Evolutionary conservation across 2,329 filamentous ascomycete species (phyloP).

Genomic region (Xylariaceae sp.): DNA sequence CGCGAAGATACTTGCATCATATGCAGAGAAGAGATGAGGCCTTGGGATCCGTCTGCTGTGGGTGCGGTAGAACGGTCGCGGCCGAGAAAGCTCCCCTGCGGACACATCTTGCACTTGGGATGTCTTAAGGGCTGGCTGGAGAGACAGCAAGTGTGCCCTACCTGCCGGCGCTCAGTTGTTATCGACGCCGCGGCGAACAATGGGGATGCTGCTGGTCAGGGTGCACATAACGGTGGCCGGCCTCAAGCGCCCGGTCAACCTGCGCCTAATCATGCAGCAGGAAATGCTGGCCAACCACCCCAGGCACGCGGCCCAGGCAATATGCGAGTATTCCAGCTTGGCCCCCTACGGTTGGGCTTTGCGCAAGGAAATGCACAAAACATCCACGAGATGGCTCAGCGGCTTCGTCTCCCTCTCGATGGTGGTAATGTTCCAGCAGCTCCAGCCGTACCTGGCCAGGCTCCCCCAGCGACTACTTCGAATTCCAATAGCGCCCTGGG

Average conservation of each 20-base stretch:
- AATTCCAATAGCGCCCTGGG: constrained; percentile 11
- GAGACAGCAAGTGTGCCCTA: constrained; percentile 95
- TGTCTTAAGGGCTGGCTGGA: constrained; percentile 97
- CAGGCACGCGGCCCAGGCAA: constrained; percentile 43
- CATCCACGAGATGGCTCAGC: constrained; percentile 68
- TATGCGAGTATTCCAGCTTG: constrained; percentile 70
- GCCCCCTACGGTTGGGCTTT: constrained; percentile 75
- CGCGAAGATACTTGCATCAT: constrained; percentile 96
- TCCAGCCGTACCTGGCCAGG: constrained; percentile 10
- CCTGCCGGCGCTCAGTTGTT: constrained; percentile 84
- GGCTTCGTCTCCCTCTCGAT: constrained; percentile 54
- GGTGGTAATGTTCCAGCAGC: constrained; percentile 29
- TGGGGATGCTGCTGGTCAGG: constrained; percentile 36
- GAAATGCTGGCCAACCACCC: constrained; percentile 38
- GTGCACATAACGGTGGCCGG: constrained; percentile 37
- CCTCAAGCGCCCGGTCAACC: constrained; percentile 33
- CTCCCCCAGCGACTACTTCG: background rate
- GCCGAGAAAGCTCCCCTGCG: constrained; percentile 95
- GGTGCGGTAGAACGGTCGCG: constrained; percentile 81
- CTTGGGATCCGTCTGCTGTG: constrained; percentile 67
- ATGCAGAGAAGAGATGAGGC: constrained; percentile 92
- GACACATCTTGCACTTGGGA: constrained; percentile 91
- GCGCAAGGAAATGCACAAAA: constrained; percentile 68
- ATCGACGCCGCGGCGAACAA: constrained; percentile 50
- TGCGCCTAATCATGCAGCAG: constrained; percentile 30